phyloP scores from a whole-genome alignment of 306 rosid species.

The Quercus ilex region DNA sequence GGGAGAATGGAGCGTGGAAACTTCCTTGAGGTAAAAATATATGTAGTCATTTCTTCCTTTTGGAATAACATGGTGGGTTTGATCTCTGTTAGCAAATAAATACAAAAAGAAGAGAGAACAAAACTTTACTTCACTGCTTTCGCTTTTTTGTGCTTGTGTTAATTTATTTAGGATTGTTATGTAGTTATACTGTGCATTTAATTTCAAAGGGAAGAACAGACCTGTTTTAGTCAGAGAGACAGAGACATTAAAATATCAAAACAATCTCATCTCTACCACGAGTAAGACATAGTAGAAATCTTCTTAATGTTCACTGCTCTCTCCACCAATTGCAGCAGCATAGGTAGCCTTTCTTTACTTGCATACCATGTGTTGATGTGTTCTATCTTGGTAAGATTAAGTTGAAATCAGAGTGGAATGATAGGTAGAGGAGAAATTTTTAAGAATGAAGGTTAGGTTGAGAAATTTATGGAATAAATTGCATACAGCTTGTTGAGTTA shows the following conservation, averaged over 20 bases:
- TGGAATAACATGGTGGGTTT: not conserved
- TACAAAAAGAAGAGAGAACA: not conserved
- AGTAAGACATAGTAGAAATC: not conserved
- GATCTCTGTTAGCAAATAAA: not conserved
- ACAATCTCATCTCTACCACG: not conserved
- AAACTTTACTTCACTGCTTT: not conserved
- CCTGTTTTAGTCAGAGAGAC: not conserved
- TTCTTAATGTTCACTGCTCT: not conserved
- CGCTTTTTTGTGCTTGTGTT: not conserved
- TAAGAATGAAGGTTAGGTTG: not conserved
- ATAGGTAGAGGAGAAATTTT: not conserved
- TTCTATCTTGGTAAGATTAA: not conserved
- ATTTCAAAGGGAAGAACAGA: not conserved
- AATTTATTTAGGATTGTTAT: not conserved
- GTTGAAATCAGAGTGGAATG: not conserved
- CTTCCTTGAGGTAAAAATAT: constrained; percentile 85
- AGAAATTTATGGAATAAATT: not conserved
- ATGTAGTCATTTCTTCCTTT: constrained; percentile 8
- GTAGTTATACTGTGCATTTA: not conserved
- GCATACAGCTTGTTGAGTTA: not conserved
- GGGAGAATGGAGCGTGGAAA: constrained; percentile 92
- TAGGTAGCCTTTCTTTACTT: not conserved
- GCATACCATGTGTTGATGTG: not conserved
- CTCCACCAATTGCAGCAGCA: not conserved
- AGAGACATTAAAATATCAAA: not conserved